These are phyloP conservation scores for Phytophthora tubulina DNA, from an alignment of 352 stramenopile species.

Conservation along the genomic window DNA sequence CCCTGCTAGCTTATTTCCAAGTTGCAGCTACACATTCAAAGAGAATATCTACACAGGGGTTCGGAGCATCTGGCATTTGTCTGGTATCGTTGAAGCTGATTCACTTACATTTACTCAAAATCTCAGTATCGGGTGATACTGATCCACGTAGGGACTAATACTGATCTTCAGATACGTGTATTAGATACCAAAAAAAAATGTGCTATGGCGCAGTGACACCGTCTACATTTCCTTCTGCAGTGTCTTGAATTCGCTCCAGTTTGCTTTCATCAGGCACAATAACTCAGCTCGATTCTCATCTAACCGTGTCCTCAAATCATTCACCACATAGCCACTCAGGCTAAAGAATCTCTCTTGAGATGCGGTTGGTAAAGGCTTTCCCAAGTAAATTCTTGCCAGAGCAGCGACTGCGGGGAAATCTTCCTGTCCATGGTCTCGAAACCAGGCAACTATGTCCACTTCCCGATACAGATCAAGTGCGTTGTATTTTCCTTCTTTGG, in stretches of 20 bases:
- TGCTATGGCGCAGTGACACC: too few relatives aligned
- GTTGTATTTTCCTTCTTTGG: conserved; percentile 5
- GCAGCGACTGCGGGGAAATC: background rate
- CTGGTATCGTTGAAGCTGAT: too few relatives aligned
- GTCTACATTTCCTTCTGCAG: too few relatives aligned
- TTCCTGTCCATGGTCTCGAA: conserved; percentile 4
- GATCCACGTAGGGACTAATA: too few relatives aligned
- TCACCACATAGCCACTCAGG: conserved; percentile 15
- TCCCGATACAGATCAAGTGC: conserved; percentile 10
- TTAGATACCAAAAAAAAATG: too few relatives aligned
- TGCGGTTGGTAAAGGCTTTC: conserved; percentile 6
- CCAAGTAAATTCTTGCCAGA: conserved; percentile 7
- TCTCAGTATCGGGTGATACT: too few relatives aligned
- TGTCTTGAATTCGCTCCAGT: conserved; percentile 12
- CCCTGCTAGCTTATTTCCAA: too few relatives aligned
- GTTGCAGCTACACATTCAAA: too few relatives aligned
- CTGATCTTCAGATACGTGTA: too few relatives aligned
- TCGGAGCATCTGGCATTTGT: too few relatives aligned
- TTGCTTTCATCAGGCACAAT: conserved; percentile 21
- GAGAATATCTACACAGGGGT: too few relatives aligned
- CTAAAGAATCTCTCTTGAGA: conserved; percentile 17
- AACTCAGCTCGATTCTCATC: conserved; percentile 20
- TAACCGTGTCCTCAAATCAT: conserved; percentile 2
- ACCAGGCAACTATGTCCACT: background rate
- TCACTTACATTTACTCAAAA: too few relatives aligned